These are phyloP conservation scores for Talaromyces funiculosus DNA, from an alignment of 2,329 filamentous ascomycete species.

Conservation along the genomic window DNA sequence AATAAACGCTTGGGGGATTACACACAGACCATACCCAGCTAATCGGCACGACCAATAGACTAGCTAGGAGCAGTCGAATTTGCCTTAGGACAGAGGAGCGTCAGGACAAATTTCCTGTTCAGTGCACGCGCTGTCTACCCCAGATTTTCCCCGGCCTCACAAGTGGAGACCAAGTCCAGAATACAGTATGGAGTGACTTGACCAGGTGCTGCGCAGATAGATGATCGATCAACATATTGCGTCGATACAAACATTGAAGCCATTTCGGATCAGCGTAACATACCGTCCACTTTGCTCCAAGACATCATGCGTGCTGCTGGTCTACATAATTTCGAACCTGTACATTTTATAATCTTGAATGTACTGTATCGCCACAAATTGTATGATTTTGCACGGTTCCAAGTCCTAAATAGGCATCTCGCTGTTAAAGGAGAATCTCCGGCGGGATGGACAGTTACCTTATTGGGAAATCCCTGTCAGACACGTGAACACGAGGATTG, in stretches of 20 bases:
- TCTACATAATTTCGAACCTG: not conserved
- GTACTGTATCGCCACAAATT: not conserved
- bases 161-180: not conserved
- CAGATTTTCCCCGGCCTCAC: not conserved
- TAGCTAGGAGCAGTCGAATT: not conserved
- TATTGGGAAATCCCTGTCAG: not conserved
- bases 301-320: not conserved
- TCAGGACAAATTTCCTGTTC: not conserved
- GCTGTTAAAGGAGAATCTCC: not conserved
- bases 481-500: not conserved
- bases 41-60: not conserved
- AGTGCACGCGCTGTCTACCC: not conserved
- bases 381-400: not conserved
- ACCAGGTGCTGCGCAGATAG: not conserved
- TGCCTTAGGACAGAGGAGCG: not conserved
- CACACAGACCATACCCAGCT: not conserved
- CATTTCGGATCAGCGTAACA: not conserved
- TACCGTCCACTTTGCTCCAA: not conserved
- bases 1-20: not conserved
- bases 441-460: not conserved
- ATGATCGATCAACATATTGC: not conserved
- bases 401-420: not conserved
- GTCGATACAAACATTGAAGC: not conserved
- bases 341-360: not conserved
- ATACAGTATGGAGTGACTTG: not conserved